Conservation (phyloP, 306 rosid species). For the Medicago ruthenica region DNA sequence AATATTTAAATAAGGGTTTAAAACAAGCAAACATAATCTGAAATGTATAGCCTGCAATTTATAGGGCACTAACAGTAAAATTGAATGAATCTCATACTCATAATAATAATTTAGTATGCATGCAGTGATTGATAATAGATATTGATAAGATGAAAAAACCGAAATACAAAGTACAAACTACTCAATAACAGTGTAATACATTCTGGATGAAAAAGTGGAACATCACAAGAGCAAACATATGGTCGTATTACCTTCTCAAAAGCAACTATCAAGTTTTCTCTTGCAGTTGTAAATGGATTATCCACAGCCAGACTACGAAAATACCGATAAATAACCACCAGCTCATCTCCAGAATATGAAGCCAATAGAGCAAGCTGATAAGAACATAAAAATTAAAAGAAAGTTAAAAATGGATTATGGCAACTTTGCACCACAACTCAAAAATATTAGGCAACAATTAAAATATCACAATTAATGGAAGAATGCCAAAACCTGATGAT, state of each 20-base stretch:
- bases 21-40: not conserved
- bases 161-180: not conserved
- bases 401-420: constrained; percentile 23
- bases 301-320: constrained; percentile 92
- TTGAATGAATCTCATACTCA: constrained; percentile 2
- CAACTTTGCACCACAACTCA: constrained; percentile 1
- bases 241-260: constrained; percentile 79
- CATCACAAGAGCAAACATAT: not conserved
- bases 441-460: not conserved
- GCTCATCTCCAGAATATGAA: constrained; percentile 90
- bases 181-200: not conserved
- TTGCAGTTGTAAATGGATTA: constrained; percentile 86
- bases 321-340: constrained; percentile 82
- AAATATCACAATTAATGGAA: constrained; percentile 10
- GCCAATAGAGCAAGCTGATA: constrained; percentile 91
- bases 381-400: constrained; percentile 26
- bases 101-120: constrained; percentile 14
- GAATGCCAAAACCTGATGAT: constrained; percentile 75
- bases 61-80: constrained; percentile 3
- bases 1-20: not conserved
- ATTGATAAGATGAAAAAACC: not conserved
- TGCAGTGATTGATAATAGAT: constrained; percentile 26
- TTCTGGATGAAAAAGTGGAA: not conserved
- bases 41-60: not conserved
- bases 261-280: constrained; percentile 91